Evolutionary conservation across 2,329 filamentous ascomycete genomes (phyloP).

Genomic region (Xylariaceae sp.): DNA sequence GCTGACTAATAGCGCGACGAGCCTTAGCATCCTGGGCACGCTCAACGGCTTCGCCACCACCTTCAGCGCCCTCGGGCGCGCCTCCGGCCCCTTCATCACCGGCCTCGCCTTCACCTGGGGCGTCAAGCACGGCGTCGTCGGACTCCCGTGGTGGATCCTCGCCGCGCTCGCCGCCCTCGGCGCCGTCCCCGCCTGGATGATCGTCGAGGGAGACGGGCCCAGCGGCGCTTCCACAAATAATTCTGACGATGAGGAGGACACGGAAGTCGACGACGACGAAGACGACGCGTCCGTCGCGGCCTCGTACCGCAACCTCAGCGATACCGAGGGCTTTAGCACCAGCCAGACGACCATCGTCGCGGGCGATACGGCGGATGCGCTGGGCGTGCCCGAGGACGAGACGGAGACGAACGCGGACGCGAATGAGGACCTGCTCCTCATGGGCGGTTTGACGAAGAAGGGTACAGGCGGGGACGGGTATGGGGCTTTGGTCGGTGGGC

Average conservation of each 20-base stretch:
- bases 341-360: slow-evolving; percentile 14
- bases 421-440: neutral
- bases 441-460: neutral
- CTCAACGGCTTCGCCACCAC: slow-evolving; percentile 90
- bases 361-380: slow-evolving; percentile 1
- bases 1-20: slow-evolving; percentile 82
- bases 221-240: slow-evolving; percentile 34
- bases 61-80: slow-evolving; percentile 78
- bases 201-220: slow-evolving; percentile 75
- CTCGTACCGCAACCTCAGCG: slow-evolving; percentile 22
- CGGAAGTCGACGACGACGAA: slow-evolving; percentile 39
- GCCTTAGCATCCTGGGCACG: slow-evolving; percentile 77
- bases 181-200: slow-evolving; percentile 71
- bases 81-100: slow-evolving; percentile 73
- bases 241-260: slow-evolving; percentile 31
- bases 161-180: slow-evolving; percentile 64
- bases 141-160: slow-evolving; percentile 83
- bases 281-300: slow-evolving; percentile 37
- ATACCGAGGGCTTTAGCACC: slow-evolving; percentile 17
- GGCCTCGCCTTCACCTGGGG: slow-evolving; percentile 78
- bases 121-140: slow-evolving; percentile 72
- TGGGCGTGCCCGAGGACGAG: neutral
- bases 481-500: neutral
- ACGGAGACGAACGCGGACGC: neutral
- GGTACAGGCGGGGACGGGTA: neutral